A percentile compares a stretch with the other conserved stretches of the same genome.
These are phyloP conservation scores for Lichtheimia hyalospora DNA, from an alignment of 371 early-diverging fungal genomes.

Conservation along the genomic window DNA sequence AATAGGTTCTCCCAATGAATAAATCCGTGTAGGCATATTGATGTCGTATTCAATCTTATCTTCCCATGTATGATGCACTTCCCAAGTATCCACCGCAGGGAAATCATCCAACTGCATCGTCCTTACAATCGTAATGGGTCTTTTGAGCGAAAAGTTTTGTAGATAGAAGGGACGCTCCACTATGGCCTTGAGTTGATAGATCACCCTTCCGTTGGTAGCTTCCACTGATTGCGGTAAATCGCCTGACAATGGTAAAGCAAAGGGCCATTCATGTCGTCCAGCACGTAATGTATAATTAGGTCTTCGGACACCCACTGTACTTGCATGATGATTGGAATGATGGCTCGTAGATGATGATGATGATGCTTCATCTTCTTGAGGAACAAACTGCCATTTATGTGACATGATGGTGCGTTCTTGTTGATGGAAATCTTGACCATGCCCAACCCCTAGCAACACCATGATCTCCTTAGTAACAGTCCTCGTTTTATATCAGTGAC, in stretches of 20 bases:
- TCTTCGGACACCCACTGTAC: too few relatives aligned
- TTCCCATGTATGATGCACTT: slow-evolving; percentile 45
- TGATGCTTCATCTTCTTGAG: slow-evolving; percentile 3
- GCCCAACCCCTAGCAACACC: slow-evolving; percentile 26
- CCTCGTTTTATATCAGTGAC: background rate
- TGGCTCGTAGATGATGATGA: background rate
- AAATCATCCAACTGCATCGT: slow-evolving; percentile 39
- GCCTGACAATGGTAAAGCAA: slow-evolving; percentile 40
- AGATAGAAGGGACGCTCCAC: slow-evolving; percentile 43
- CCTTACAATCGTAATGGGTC: slow-evolving; percentile 25
- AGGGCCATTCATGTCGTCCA: slow-evolving; percentile 37
- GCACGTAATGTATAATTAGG: slow-evolving; percentile 25
- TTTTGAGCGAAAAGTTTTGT: slow-evolving; percentile 35
- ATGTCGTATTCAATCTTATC: slow-evolving; percentile 47
- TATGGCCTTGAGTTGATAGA: slow-evolving; percentile 36
- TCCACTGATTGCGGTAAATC: slow-evolving; percentile 47
- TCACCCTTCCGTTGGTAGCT: slow-evolving; percentile 36
- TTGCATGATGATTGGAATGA: too few relatives aligned
- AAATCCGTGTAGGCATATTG: slow-evolving; percentile 36
- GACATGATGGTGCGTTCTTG: slow-evolving; percentile 35
- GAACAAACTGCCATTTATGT: slow-evolving; percentile 39
- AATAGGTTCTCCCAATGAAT: slow-evolving; percentile 34
- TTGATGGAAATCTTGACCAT: slow-evolving; percentile 42
- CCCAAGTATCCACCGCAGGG: slow-evolving; percentile 30
- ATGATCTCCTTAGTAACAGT: too few relatives aligned